Percentiles rank a stretch among this genome's conserved stretches.
Conservation (phyloP, 768 basidiomycete genomes). For the Psilocybe cubensis region DNA sequence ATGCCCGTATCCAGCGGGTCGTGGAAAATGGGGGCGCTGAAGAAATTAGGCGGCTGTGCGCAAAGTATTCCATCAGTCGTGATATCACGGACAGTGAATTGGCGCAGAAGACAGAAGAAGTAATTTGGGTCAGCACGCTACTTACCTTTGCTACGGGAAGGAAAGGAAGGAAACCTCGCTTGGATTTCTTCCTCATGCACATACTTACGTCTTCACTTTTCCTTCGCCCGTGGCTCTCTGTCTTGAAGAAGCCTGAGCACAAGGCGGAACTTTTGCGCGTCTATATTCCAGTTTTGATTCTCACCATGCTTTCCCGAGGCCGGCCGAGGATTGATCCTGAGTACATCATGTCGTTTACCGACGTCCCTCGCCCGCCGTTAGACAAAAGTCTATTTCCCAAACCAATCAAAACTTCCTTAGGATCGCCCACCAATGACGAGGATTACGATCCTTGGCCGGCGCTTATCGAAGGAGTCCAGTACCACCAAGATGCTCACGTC, state of each 20-base stretch:
- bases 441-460: conserved; percentile 57
- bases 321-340: conserved; percentile 54
- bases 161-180: conserved; percentile 47
- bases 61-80: conserved; percentile 41
- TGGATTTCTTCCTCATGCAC: conserved; percentile 67
- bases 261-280: conserved; percentile 51
- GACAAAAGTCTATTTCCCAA: conserved; percentile 1
- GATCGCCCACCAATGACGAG: conserved; percentile 36
- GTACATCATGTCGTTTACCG: conserved; percentile 49
- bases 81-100: conserved; percentile 35
- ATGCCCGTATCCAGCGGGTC: conserved; percentile 35
- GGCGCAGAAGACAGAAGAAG: conserved; percentile 49
- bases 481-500: conserved; percentile 57
- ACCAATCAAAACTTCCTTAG: conserved; percentile 27
- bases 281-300: conserved; percentile 40
- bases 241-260: conserved; percentile 33
- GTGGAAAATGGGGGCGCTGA: conserved; percentile 40
- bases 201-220: conserved; percentile 56
- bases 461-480: conserved; percentile 46
- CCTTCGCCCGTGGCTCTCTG: conserved; percentile 43
- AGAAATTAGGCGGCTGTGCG: conserved; percentile 48
- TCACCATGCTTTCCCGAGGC: conserved; percentile 40
- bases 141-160: conserved; percentile 51
- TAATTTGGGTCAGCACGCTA: conserved; percentile 50
- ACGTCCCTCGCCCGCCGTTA: conserved; percentile 42